Evolutionary conservation across 1,284 basidiomycete species (phyloP), one percentile per base, ranked within the genome.

Genomic region (Ceratobasidium sp.): DNA sequence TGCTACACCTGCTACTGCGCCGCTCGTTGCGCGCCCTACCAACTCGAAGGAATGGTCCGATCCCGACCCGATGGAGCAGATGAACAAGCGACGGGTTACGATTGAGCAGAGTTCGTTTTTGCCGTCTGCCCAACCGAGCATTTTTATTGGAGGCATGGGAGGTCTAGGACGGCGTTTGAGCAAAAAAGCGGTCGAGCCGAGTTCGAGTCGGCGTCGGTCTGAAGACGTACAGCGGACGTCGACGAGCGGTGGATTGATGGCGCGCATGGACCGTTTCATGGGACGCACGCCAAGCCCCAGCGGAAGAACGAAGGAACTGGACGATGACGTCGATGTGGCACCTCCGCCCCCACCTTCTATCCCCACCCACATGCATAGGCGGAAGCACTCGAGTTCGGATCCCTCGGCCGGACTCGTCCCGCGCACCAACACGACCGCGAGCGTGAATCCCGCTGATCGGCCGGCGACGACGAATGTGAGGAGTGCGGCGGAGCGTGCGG

Each of bases 381-480:
- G 67, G 31, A 71, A 71, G 33, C 67, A 71, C 22, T 71, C 67
- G 54, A 71, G 54, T 24, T 71, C 67, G 36, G 67, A 71, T 24
- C 67, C 67, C 1, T 71, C 67, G 41, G 54, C 56, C 31, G 67
- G 67, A 19, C 44, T 60, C n/a, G 27, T 41, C 36, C 36, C 36
- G 36, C 36, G 36, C 36, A n/a, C n/a, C n/a, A 4, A 50, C 50
- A 14, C 62, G 62, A 7, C 62, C 24, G 24, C 44, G 62, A 1
- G 11, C 57, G 9, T 45, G 54, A 14, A 24, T 3, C 11, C 45
- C 33, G 44, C 44, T 27, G 67, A 60, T 33, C 67, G 67, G 3
- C 89, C 90, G 0, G 87, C 88, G 1, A 91, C 90, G 5, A 90
- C 89, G 1, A 93, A 93, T 80, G 83, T 87, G 74, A 88, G 95